A percentile compares a stretch with the other conserved stretches of the same genome.
Evolutionary conservation across 805 yeast genomes (phyloP).

Genomic region (Saturnispora hagleri): DNA sequence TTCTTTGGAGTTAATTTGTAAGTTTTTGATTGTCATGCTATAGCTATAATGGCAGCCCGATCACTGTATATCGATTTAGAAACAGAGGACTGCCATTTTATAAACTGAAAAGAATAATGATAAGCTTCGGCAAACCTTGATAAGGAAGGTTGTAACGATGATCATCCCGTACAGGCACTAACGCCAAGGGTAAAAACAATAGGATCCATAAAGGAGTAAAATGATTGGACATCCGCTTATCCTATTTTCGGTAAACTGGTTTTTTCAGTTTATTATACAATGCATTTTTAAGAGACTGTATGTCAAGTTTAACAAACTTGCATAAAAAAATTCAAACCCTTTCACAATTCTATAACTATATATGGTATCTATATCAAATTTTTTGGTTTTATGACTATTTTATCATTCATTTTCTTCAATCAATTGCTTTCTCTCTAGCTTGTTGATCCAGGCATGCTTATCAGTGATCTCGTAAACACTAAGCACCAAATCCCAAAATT

Average conservation of each 20-base stretch:
- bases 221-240: not conserved
- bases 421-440: slow-evolving; percentile 8
- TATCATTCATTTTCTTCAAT: slow-evolving; percentile 4
- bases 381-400: not conserved
- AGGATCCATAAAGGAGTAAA: not conserved
- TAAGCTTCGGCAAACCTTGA: not conserved
- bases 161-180: not conserved
- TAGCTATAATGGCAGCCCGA: not conserved
- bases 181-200: not conserved
- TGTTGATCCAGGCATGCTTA: slow-evolving; percentile 14
- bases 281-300: no score
- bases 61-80: no score
- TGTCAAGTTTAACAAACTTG: not conserved
- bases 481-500: slow-evolving; percentile 40
- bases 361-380: not conserved
- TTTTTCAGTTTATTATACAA: not conserved
- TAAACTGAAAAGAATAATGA: not conserved
- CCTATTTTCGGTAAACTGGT: not conserved
- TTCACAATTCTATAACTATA: not conserved
- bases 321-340: not conserved
- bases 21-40: slow-evolving; percentile 5
- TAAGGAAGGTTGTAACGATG: not conserved
- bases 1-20: slow-evolving; percentile 12
- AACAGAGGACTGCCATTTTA: not conserved
- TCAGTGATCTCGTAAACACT: slow-evolving; percentile 32